phyloP scores from a whole-genome alignment of 352 stramenopile genomes.

The Pythium utonaiense region DNA sequence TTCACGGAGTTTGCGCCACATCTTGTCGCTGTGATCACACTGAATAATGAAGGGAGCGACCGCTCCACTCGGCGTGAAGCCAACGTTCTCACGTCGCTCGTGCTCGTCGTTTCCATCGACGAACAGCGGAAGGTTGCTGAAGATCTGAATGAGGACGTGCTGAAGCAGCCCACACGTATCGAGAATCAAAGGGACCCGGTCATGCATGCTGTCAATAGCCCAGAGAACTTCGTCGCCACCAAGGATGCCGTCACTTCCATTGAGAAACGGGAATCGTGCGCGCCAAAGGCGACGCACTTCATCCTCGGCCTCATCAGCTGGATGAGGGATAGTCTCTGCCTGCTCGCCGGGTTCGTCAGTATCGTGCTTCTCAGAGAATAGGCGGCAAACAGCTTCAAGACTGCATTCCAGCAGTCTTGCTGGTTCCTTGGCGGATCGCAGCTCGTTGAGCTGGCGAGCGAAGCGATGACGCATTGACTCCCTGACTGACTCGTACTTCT shows the following conservation, averaged over 20 bases:
- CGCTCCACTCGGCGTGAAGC: conserved; percentile 8
- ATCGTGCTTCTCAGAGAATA: background rate
- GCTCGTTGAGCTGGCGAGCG: background rate
- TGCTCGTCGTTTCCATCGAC: conserved; percentile 14
- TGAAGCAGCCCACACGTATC: conserved; percentile 40
- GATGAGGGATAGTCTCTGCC: background rate
- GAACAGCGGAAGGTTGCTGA: conserved; percentile 40
- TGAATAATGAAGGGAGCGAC: conserved; percentile 16
- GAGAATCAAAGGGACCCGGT: conserved; percentile 42
- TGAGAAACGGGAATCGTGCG: conserved; percentile 37
- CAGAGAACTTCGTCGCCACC: conserved; percentile 13
- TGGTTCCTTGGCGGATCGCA: background rate
- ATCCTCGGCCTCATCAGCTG: background rate
- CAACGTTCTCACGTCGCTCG: conserved; percentile 12
- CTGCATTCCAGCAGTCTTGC: background rate
- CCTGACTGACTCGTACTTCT: conserved; percentile 1
- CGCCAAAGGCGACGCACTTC: conserved; percentile 28
- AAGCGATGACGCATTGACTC: background rate
- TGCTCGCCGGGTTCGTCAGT: too few relatives aligned
- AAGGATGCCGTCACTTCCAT: background rate
- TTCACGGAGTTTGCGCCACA: conserved; percentile 19
- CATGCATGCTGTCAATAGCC: conserved; percentile 28
- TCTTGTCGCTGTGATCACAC: conserved; percentile 22
- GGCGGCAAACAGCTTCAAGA: background rate
- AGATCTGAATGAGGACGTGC: conserved; percentile 43